phyloP scores from a whole-genome alignment of 148 eudicot species.

The Persicaria maculosa region DNA sequence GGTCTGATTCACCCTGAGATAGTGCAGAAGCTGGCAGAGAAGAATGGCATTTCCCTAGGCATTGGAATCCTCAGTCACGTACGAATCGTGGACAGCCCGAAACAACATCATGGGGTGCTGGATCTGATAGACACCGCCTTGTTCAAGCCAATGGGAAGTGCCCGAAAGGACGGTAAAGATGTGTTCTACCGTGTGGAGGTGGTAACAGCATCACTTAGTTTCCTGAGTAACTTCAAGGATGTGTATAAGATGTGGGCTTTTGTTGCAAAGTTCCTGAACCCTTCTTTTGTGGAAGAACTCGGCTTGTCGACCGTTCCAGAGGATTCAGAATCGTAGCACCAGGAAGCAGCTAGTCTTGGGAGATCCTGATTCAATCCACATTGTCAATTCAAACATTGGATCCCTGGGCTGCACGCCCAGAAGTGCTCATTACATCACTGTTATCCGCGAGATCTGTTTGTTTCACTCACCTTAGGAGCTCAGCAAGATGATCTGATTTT shows the following conservation, averaged over 20 bases:
- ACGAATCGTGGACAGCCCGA: conserved; percentile 35
- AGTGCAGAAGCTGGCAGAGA: conserved; percentile 69
- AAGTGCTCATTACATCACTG: no score
- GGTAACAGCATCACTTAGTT: conserved; percentile 44
- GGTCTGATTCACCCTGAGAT: conserved; percentile 65
- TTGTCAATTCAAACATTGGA: background rate
- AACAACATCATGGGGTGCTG: conserved; percentile 6
- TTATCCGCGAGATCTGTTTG: no score
- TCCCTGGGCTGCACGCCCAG: no score
- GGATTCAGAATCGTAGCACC: conserved; percentile 18
- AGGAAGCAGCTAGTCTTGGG: background rate
- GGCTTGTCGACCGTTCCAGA: conserved; percentile 15
- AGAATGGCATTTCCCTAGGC: conserved; percentile 52
- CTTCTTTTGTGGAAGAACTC: conserved; percentile 82
- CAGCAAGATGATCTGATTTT: background rate
- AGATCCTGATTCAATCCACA: background rate
- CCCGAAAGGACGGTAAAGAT: conserved; percentile 13
- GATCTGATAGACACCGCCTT: conserved; percentile 7
- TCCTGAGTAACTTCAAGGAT: conserved; percentile 70
- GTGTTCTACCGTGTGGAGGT: conserved; percentile 18
- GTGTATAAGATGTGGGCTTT: conserved; percentile 67
- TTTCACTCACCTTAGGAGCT: background rate
- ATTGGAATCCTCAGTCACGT: conserved; percentile 42
- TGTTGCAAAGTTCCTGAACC: conserved; percentile 68
- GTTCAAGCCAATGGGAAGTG: conserved; percentile 14